Evolutionary conservation across 31 red algal genomes (phyloP), one percentile per base, ranked within the genome.

Genomic region (Odonthalia washingtoniensis): DNA sequence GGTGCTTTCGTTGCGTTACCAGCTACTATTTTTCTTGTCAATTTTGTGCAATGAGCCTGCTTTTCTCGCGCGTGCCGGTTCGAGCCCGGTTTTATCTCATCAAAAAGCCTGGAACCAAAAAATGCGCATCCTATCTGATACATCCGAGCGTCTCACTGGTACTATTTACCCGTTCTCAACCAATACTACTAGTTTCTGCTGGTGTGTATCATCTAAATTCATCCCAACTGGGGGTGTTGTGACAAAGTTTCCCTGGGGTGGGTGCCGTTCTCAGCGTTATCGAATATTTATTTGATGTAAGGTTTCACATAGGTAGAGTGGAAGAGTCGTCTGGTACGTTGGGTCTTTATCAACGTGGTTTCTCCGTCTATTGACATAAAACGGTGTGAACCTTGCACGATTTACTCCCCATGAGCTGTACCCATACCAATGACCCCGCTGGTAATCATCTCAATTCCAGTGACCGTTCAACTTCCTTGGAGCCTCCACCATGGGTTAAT

Each of bases 21-120:
- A 2, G 40, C 40, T 16, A 63, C 5, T 85, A 36, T 3, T 35
- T 16, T 14, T 53, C 81, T 33, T 36, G 43, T 38, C 73, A 85
- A 66, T 85, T 85, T 65, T 85, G 66, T 38, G 67, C 67, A 26
- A 85, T 66, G 17, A 85, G 81, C 53, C 81, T 34, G 69, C 62
- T 70, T 46, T 85, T 85, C 32, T 72, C 21, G 1, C 60, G 5
- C 21, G 38, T 18, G 14, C 65, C 44, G 24, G 52, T 63, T 30
- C 65, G 14, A 3, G 43, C n/a, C 36, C 27, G 57, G 60, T 30
- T 83, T 83, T 30, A 63, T 35, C 38, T 27, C 40, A 46, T 85
- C 65, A 42, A 85, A 63, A 12, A 72, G 73, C 40, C 43, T 1
- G 0, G 81, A 70, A 35, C 81, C 81, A n/a, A 39, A 70, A 85